Percentiles rank a stretch among this genome's conserved stretches.
phyloP scores from a whole-genome alignment of 2,329 filamentous ascomycete species.

The Trichothecium sympodiale region DNA sequence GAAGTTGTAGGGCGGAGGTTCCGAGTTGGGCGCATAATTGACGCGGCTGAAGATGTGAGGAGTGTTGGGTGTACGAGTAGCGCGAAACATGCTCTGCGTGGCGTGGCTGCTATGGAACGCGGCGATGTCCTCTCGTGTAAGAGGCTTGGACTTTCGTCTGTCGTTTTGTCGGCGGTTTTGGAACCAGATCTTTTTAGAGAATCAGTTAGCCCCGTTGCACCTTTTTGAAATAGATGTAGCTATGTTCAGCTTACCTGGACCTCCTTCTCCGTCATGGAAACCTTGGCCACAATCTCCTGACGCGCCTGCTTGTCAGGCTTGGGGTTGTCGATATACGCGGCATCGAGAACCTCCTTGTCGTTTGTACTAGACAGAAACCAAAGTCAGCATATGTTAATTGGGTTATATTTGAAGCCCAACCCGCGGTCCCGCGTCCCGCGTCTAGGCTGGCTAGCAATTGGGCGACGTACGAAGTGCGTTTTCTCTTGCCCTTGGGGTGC shows the following conservation, averaged over 20 bases:
- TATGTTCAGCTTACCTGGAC: slow-evolving; percentile 60
- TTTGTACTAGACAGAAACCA: slow-evolving; percentile 56
- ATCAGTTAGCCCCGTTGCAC: not conserved
- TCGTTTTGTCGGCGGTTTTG: slow-evolving; percentile 92
- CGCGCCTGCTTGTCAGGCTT: slow-evolving; percentile 89
- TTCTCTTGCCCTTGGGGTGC: slow-evolving; percentile 51
- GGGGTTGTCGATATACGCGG: slow-evolving; percentile 72
- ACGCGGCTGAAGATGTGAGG: no score
- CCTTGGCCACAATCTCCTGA: slow-evolving; percentile 71
- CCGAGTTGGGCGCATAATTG: no score
- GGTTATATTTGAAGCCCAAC: no score
- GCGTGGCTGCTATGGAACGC: slow-evolving; percentile 29
- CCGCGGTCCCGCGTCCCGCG: no score
- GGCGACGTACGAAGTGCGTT: slow-evolving; percentile 49
- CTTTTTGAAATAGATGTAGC: not conserved
- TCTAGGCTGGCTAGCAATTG: not conserved
- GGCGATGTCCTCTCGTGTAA: slow-evolving; percentile 66
- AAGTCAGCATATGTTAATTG: no score
- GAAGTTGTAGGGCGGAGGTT: no score
- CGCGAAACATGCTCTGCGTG: no score
- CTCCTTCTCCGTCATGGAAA: slow-evolving; percentile 88
- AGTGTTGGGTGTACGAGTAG: no score
- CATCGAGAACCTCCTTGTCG: slow-evolving; percentile 80
- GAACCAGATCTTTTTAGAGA: slow-evolving; percentile 75
- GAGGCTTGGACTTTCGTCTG: slow-evolving; percentile 74